These are phyloP conservation scores for Kazachstania kunashirensis DNA, from an alignment of 805 yeast genomes.

Conservation along the genomic window DNA sequence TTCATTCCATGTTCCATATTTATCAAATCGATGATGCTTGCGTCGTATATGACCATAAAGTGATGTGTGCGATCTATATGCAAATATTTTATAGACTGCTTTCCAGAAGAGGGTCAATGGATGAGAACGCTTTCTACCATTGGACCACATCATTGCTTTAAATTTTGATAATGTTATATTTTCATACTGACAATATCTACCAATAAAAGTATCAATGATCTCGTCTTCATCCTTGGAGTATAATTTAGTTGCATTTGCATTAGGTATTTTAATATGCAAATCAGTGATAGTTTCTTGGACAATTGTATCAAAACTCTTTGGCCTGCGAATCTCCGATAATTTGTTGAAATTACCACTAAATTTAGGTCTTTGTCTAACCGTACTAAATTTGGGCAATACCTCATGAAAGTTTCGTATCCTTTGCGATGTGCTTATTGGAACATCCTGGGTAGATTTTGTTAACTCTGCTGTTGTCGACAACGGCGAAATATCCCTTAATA, in stretches of 20 bases:
- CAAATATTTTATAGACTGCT: conserved; percentile 56
- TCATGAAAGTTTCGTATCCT: conserved; percentile 7
- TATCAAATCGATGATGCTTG: conserved; percentile 69
- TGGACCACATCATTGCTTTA: not conserved
- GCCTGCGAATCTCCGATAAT: no score
- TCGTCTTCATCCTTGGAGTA: not conserved
- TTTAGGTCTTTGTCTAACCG: no score
- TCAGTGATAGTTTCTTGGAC: no score
- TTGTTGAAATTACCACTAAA: no score
- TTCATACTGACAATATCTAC: not conserved
- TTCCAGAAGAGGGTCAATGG: conserved; percentile 86
- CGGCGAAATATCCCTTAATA: not conserved
- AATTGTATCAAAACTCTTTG: no score
- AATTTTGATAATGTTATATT: not conserved
- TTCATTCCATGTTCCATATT: conserved; percentile 77
- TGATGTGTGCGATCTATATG: conserved; percentile 72
- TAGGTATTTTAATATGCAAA: not conserved
- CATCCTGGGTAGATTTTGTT: not conserved
- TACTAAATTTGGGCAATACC: conserved; percentile 10
- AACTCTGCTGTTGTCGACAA: not conserved
- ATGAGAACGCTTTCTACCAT: not conserved
- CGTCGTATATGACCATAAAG: conserved; percentile 83
- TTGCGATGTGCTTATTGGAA: not conserved
- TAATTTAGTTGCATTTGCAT: no score
- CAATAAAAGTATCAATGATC: not conserved